phyloP scores from a whole-genome alignment of 352 stramenopile species.

The Porosira glacialis region DNA sequence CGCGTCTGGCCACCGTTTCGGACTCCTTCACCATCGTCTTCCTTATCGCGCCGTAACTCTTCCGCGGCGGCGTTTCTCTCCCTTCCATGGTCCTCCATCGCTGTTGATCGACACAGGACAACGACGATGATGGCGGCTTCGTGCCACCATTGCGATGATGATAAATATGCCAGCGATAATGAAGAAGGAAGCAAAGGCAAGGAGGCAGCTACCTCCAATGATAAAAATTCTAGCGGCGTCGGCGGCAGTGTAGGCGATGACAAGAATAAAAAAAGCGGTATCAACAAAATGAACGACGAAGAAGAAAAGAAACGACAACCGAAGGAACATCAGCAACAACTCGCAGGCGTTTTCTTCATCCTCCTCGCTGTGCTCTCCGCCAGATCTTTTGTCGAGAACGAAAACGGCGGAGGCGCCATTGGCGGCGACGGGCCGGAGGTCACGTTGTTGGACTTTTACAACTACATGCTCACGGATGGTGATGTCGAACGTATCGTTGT shows the following conservation, averaged over 20 bases:
- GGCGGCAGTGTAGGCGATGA: conserved; percentile 1
- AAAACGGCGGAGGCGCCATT: conserved; percentile 21
- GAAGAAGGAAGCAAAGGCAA: too few species aligned
- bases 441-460: conserved; percentile 76
- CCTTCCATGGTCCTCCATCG: too few species aligned
- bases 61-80: too few species aligned
- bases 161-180: too few species aligned
- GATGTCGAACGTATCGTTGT: conserved; percentile 83
- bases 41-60: too few species aligned
- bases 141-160: too few species aligned
- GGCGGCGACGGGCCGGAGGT: conserved; percentile 59
- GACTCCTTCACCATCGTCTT: too few species aligned
- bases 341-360: conserved; percentile 52
- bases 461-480: conserved; percentile 71
- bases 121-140: too few species aligned
- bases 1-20: too few species aligned
- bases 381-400: conserved; percentile 45
- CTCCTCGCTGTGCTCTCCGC: conserved; percentile 53
- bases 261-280: conserved; percentile 26
- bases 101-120: too few species aligned
- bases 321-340: conserved; percentile 59
- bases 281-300: conserved; percentile 29
- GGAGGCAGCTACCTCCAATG: too few species aligned
- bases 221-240: not conserved
- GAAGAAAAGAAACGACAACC: conserved; percentile 38